These are phyloP conservation scores for Aspergillus taichungensis DNA, from an alignment of 495 filamentous ascomycete genomes.

Conservation along the genomic window DNA sequence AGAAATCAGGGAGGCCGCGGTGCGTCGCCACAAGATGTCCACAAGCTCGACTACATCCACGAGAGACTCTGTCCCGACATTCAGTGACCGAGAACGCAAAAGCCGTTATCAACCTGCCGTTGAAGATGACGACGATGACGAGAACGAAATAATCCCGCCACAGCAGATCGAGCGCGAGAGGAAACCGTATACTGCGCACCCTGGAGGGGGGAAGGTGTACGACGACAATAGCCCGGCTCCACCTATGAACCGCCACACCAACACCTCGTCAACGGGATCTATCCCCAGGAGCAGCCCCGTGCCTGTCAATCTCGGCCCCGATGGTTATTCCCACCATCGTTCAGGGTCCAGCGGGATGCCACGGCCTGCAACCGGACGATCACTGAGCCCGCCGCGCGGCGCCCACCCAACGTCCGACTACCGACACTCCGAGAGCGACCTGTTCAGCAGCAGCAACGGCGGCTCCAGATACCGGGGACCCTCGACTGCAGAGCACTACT, in stretches of 20 bases:
- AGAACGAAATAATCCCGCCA: slow-evolving; percentile 24
- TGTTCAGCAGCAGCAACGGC: slow-evolving; percentile 11
- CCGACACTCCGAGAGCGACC: slow-evolving; percentile 34
- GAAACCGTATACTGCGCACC: slow-evolving; percentile 50
- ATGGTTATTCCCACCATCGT: slow-evolving; percentile 17
- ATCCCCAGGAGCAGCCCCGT: slow-evolving; percentile 15
- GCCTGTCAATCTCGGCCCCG: slow-evolving; percentile 8
- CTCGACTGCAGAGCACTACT: slow-evolving; percentile 24
- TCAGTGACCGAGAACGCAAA: slow-evolving; percentile 44
- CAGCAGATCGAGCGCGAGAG: slow-evolving; percentile 52
- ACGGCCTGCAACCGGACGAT: slow-evolving; percentile 10
- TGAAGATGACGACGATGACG: slow-evolving; percentile 42
- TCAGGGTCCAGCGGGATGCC: slow-evolving; percentile 13
- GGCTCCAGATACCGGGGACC: slow-evolving; percentile 12
- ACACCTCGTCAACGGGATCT: slow-evolving; percentile 21
- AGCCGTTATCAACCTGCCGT: slow-evolving; percentile 32
- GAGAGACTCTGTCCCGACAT: slow-evolving; percentile 17
- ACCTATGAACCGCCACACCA: slow-evolving; percentile 14
- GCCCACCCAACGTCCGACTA: slow-evolving; percentile 21
- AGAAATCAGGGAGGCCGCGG: slow-evolving; percentile 26
- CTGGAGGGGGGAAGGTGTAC: slow-evolving; percentile 48
- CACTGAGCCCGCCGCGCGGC: slow-evolving; percentile 30
- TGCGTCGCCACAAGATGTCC: slow-evolving; percentile 12
- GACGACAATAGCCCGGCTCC: slow-evolving; percentile 20
- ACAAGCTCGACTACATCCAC: slow-evolving; percentile 12